Conservation (phyloP, 371 early-diverging fungal species). For the Mortierella sp. region DNA sequence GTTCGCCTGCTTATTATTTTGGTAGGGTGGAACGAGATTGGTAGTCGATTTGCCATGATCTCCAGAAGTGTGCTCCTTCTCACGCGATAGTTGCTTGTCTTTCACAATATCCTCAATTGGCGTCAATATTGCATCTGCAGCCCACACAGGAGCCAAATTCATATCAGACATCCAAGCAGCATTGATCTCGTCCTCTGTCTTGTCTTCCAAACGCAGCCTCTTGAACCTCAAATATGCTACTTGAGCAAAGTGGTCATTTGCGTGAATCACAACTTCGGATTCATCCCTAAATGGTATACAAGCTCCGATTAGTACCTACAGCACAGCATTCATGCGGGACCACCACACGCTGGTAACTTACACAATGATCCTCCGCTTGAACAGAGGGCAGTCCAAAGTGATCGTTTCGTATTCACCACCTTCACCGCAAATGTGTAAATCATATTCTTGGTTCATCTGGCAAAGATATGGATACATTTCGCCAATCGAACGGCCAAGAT, state of each 20-base stretch:
- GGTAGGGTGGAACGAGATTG: too few species aligned
- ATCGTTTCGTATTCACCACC: constrained; percentile 99
- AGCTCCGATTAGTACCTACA: background rate
- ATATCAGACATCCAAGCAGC: constrained; percentile 34
- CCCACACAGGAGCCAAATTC: constrained; percentile 41
- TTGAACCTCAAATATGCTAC: constrained; percentile 83
- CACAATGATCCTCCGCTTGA: constrained; percentile 80
- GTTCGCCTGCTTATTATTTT: background rate
- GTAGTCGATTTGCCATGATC: too few species aligned
- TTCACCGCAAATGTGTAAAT: constrained; percentile 97
- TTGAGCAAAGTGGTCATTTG: constrained; percentile 85
- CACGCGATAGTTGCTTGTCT: constrained; percentile 1
- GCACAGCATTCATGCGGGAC: background rate
- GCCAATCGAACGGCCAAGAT: constrained; percentile 84
- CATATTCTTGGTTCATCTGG: constrained; percentile 81
- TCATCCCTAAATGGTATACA: constrained; percentile 64
- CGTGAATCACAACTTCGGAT: constrained; percentile 76
- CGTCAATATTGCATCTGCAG: constrained; percentile 28
- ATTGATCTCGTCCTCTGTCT: constrained; percentile 56
- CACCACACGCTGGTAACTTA: constrained; percentile 43
- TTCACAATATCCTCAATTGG: constrained; percentile 32
- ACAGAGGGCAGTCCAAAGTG: constrained; percentile 97
- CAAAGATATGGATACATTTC: constrained; percentile 82
- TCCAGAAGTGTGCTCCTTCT: background rate
- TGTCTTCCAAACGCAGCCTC: constrained; percentile 67